Conservation (phyloP, 306 rosid genomes). For the Cicer chorassanicum region DNA sequence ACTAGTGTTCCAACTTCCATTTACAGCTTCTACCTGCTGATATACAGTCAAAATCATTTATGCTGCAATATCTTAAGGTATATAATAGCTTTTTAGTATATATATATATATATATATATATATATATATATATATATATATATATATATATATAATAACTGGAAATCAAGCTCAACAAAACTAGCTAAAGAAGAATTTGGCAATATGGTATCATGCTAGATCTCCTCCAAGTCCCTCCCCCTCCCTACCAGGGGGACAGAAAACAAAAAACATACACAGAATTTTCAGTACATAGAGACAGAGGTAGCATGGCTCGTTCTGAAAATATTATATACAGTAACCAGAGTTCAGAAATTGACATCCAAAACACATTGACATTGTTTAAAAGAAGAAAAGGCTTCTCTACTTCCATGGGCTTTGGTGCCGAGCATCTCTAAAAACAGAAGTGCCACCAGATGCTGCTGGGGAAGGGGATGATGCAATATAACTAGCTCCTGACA, state of each 20-base stretch:
- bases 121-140: too few relatives aligned
- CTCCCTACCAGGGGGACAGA: not conserved
- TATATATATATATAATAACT: not conserved
- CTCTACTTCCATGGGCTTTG: conserved; percentile 97
- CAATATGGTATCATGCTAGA: not conserved
- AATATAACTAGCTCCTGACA: conserved; percentile 76
- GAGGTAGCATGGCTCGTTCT: conserved; percentile 13
- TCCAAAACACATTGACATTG: conserved; percentile 19
- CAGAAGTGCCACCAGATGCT: conserved; percentile 87
- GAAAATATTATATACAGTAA: conserved; percentile 19
- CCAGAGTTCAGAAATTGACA: conserved; percentile 14
- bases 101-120: too few relatives aligned
- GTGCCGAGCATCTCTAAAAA: conserved; percentile 79
- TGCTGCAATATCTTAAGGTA: conserved; percentile 9
- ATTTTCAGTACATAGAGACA: conserved; percentile 20
- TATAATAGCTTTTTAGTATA: too few relatives aligned
- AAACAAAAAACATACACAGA: not conserved
- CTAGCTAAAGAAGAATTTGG: not conserved
- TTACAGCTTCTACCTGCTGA: conserved; percentile 1
- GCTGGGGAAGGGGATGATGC: conserved; percentile 96
- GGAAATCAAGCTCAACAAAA: conserved; percentile 16
- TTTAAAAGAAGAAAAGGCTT: conserved; percentile 34
- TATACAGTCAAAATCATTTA: not conserved
- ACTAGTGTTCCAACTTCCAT: not conserved
- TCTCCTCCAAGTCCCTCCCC: not conserved